Conservation (phyloP, 805 yeast species). For the Millerago galiae region DNA sequence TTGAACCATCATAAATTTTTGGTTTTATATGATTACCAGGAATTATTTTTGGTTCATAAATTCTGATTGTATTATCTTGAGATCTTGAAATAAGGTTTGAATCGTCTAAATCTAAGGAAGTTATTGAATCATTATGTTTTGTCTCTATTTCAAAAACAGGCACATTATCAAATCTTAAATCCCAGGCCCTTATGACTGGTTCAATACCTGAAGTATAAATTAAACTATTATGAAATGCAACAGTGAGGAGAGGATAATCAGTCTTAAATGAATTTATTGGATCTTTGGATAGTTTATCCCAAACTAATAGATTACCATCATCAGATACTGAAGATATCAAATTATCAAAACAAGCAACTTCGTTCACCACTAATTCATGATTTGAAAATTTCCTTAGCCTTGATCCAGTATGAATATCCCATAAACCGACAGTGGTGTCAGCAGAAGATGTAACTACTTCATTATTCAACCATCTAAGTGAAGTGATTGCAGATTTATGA, state of each 20-base stretch:
- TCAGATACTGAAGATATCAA: slow-evolving; percentile 53
- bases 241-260: slow-evolving; percentile 54
- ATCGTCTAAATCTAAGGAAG: slow-evolving; percentile 47
- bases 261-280: slow-evolving; percentile 35
- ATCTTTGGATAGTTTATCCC: slow-evolving; percentile 59
- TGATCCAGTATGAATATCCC: slow-evolving; percentile 55
- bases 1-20: slow-evolving; percentile 50
- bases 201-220: slow-evolving; percentile 65
- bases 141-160: slow-evolving; percentile 41
- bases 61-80: slow-evolving; percentile 49
- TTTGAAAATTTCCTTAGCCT: slow-evolving; percentile 48
- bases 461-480: slow-evolving; percentile 44
- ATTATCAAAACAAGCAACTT: slow-evolving; percentile 35
- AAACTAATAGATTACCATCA: slow-evolving; percentile 51
- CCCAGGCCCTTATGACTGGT: slow-evolving; percentile 54
- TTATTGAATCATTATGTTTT: slow-evolving; percentile 44
- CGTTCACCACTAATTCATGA: slow-evolving; percentile 50
- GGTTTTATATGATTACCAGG: slow-evolving; percentile 37
- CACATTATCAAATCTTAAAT: slow-evolving; percentile 36
- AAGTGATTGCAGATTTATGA: slow-evolving; percentile 61
- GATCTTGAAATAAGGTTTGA: slow-evolving; percentile 44
- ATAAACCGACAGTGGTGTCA: slow-evolving; percentile 52
- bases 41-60: slow-evolving; percentile 42
- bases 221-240: slow-evolving; percentile 35
- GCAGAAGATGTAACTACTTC: slow-evolving; percentile 49